Evolutionary conservation across 805 yeast species (phyloP), one percentile per base, ranked within the genome.

Genomic region (Torulaspora gathmanii): DNA sequence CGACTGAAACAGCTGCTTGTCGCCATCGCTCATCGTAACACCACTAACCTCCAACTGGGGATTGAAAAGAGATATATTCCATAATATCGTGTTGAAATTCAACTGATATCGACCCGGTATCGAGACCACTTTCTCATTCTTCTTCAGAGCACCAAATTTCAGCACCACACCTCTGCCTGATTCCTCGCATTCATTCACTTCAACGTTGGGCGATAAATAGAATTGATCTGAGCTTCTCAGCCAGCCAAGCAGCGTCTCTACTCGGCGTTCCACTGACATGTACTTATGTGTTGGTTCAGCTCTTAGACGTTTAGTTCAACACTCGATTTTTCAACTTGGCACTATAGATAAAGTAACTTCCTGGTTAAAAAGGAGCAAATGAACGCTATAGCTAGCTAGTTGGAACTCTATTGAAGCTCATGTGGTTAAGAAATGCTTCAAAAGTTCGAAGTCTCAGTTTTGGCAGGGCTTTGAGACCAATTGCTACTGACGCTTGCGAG

Each of bases 91-190:
- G 28, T 77, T 65, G 55, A 69, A 74, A 58, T 85, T 86, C 34
- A 86, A 55, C 49, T 85, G 73, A 53, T 70, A 77, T 0, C 75
- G 64, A 19, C 73, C 77, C 1, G 87, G 82, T 13, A 86, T 76
- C 36, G 72, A 70, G 5, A 85, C 69, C 13, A 86, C 55, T 12
- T 62, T 59, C 42, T 77, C 78, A 38, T 72, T 65, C 10, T 56
- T 51, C 3, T 47, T 52, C n/a, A 87, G 56, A 1, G 46, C 40
- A 0, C 58, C 57, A 2, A 3, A 16, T 45, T 16, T 83, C 73
- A 53, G 44, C 4, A 73, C 67, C 20, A 87, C 72, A 45, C 87
- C 86, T 59, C 89, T 73, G 13, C 95, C 95, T 12, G 78, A 68
- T 8, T 64, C 68, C 1, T 55, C 53, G 10, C 73, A 67, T 25